phyloP scores from a whole-genome alignment of 129 eudicot species.

The Flaveria bidentis region DNA sequence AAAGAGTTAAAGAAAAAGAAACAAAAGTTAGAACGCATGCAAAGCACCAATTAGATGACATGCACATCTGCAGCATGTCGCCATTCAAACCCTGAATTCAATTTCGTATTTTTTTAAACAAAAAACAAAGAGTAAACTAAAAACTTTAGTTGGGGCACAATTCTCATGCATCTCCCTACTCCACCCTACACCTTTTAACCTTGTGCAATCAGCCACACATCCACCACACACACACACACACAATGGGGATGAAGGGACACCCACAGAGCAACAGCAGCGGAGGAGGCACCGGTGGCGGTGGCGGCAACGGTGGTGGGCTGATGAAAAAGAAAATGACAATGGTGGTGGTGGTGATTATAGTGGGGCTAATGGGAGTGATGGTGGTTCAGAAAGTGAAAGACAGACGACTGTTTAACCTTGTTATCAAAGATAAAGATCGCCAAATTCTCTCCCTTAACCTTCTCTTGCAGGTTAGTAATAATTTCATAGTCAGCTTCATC shows the following conservation, averaged over 20 bases:
- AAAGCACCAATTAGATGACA: slow-evolving; percentile 23
- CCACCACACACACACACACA: not conserved
- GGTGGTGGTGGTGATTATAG: slow-evolving; percentile 44
- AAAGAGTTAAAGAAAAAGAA: not conserved
- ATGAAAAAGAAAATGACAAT: slow-evolving; percentile 23
- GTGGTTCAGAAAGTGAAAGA: slow-evolving; percentile 61
- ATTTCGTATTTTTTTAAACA: not conserved
- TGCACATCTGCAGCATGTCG: slow-evolving; percentile 28
- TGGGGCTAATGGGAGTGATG: slow-evolving; percentile 56
- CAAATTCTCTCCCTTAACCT: slow-evolving; percentile 62
- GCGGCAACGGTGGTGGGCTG: slow-evolving; percentile 17
- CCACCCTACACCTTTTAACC: slow-evolving; percentile 13
- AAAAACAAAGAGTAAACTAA: slow-evolving; percentile 13
- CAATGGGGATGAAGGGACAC: slow-evolving; percentile 33
- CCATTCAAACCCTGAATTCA: slow-evolving; percentile 19
- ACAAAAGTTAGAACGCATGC: not conserved
- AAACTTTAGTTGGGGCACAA: slow-evolving; percentile 43
- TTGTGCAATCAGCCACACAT: slow-evolving; percentile 42
- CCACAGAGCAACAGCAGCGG: slow-evolving; percentile 26
- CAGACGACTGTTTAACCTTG: slow-evolving; percentile 49
- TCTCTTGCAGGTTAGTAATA: slow-evolving; percentile 60
- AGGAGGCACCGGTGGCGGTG: slow-evolving; percentile 25
- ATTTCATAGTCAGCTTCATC: not conserved
- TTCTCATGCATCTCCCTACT: slow-evolving; percentile 43
- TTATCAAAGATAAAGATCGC: slow-evolving; percentile 65